phyloP scores from a whole-genome alignment of 169 alveolate species.

The Plasmodium sp. region DNA sequence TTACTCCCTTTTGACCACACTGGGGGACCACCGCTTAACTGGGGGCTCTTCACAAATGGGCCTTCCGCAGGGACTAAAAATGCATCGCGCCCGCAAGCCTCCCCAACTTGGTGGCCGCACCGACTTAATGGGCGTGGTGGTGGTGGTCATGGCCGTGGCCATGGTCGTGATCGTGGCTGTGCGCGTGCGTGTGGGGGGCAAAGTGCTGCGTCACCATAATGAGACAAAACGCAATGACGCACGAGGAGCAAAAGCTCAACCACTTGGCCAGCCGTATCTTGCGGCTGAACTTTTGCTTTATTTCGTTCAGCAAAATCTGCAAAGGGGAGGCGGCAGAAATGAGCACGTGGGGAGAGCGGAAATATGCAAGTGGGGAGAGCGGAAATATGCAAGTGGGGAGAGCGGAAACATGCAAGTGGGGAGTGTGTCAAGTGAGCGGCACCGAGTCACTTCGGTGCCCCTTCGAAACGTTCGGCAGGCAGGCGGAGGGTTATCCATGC shows the following conservation, averaged over 20 bases:
- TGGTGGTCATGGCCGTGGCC: neutral
- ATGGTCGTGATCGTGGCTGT: neutral
- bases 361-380: too few species aligned
- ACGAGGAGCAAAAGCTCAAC: slow-evolving; percentile 51
- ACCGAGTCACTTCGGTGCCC: too few species aligned
- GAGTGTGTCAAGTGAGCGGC: too few species aligned
- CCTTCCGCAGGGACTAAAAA: too few species aligned
- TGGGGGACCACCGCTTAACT: neutral
- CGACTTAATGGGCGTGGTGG: neutral
- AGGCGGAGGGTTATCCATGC: neutral
- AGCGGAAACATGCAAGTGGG: too few species aligned
- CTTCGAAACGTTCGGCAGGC: neutral
- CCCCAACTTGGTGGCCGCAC: neutral
- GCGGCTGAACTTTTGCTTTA: slow-evolving; percentile 22
- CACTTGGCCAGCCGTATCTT: slow-evolving; percentile 36
- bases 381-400: neutral
- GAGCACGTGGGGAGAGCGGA: neutral
- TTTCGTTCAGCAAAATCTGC: slow-evolving; percentile 57
- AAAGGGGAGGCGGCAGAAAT: neutral
- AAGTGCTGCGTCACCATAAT: neutral
- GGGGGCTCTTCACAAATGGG: too few species aligned
- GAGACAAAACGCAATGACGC: slow-evolving; percentile 33
- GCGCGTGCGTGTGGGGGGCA: slow-evolving; percentile 17
- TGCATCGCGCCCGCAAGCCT: neutral
- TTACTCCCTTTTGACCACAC: neutral